Base-by-base conservation (phyloP, 352 stramenopile genomes). In the Plasmopara halstedii region DNA sequence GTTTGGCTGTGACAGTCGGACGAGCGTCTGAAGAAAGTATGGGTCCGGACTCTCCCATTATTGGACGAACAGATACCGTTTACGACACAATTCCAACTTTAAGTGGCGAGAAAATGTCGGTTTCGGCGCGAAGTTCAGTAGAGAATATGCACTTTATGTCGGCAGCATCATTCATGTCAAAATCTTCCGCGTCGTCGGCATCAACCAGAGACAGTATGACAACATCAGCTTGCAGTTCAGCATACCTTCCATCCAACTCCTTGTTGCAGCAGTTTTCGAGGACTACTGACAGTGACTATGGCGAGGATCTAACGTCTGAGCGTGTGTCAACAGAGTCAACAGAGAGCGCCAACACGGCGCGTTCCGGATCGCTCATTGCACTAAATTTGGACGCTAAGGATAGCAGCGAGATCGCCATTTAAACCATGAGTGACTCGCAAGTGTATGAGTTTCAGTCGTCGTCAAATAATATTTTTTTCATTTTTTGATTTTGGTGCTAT, bases 331-430 rank as follows among this genome's bases (percentile, higher is more conserved):
- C 42, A 0, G 35, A 49, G 10, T 65, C 60, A 2, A 43, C 48
- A 1, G 56, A 63, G 36, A 66, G 53, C 26, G 38, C 17, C 13
- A 61, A 62, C 23, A 58, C 33, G 26, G 21, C 42, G 25, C 62
- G 65, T 22, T 42, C 53, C 1, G 65, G 65, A 0, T 75, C 65
- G 33, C 46, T 75, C 29, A 75, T 75, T 41, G 58, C 53, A 9
- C 34, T 71, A 14, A 62, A 68, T 17, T 26, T 66, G 27, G 54
- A 71, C 10, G 55, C 57, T 14, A 67, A 67, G 48, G 52, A 55
- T 35, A 52, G 46, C 42, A 70, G 51, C 19, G 60, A 70, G 48
- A 62, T 70, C 35, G 60, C 60, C 47, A 70, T 70, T 46, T 70
- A 66, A 42, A 7, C 9, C 5, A 18, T 20, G 15, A 39, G 10